Percentiles rank a stretch among this genome's conserved stretches.
Conservation (phyloP, 164 flowering plant species). For the Dillenia turbinata region DNA sequence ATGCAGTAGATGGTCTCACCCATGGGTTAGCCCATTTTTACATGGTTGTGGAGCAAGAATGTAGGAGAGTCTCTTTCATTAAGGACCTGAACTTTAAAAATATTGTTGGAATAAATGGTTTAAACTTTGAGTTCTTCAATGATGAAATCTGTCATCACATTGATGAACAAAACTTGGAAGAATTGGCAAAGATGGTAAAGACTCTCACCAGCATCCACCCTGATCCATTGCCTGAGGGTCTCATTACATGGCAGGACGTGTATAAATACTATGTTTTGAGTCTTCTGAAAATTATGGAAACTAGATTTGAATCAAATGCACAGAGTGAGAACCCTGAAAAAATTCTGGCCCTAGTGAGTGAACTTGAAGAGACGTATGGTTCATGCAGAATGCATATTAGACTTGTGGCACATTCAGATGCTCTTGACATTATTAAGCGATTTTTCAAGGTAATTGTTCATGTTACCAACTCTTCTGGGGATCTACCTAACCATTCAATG, state of each 20-base stretch:
- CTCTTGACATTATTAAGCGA: constrained; percentile 44
- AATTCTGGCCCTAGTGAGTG: constrained; percentile 37
- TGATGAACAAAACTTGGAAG: constrained; percentile 63
- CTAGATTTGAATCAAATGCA: constrained; percentile 23
- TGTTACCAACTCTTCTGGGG: constrained; percentile 19
- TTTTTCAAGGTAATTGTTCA: constrained; percentile 47
- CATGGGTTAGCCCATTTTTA: constrained; percentile 40
- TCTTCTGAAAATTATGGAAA: constrained; percentile 40
- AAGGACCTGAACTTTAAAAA: constrained; percentile 74
- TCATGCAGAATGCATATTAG: constrained; percentile 40
- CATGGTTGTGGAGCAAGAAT: constrained; percentile 68
- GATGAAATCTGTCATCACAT: constrained; percentile 51
- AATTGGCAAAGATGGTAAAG: constrained; percentile 73
- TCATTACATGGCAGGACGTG: constrained; percentile 65
- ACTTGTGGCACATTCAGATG: constrained; percentile 36
- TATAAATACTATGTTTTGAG: constrained; percentile 52
- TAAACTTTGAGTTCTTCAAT: constrained; percentile 53
- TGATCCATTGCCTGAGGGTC: constrained; percentile 36
- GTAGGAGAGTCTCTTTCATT: constrained; percentile 61
- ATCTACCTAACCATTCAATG: constrained; percentile 33
- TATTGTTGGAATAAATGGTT: constrained; percentile 59
- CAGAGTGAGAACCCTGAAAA: constrained; percentile 35
- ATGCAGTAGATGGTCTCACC: constrained; percentile 13
- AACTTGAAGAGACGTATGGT: constrained; percentile 70
- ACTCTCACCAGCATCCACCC: constrained; percentile 36